Evolutionary conservation across 495 filamentous ascomycete species (phyloP).

Genomic region (Viridothelium virens): DNA sequence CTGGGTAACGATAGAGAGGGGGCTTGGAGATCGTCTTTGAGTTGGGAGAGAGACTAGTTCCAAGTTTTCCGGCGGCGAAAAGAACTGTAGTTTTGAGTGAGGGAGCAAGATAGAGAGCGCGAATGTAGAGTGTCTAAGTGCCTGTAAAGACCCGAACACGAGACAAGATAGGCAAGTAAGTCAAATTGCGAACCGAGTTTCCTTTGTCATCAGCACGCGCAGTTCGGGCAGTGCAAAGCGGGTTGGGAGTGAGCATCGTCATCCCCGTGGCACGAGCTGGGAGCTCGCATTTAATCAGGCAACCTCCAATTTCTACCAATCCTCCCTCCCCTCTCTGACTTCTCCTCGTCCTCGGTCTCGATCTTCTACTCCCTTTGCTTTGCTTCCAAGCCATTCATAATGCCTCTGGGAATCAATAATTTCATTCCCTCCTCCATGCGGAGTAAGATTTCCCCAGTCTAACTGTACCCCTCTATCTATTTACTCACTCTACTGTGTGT

Average conservation of each 20-base stretch:
- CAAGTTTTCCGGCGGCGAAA: not conserved
- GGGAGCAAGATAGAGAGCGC: not conserved
- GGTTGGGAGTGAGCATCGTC: not conserved
- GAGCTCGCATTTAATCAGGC: not conserved
- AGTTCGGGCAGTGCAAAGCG: not conserved
- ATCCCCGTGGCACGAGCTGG: not conserved
- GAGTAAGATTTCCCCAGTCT: constrained; percentile 41
- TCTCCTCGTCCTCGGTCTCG: not conserved
- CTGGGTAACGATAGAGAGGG: not conserved
- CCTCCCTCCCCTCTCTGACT: not conserved
- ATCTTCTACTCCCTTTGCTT: not conserved
- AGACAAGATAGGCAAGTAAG: too few species aligned
- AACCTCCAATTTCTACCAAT: constrained; percentile 3
- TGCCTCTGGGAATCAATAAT: constrained; percentile 57
- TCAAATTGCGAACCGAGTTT: not conserved
- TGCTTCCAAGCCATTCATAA: constrained; percentile 10
- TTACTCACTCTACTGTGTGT: not conserved
- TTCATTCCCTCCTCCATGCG: constrained; percentile 58
- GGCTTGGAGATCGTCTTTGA: not conserved
- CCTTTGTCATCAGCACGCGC: not conserved
- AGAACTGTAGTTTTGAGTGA: not conserved
- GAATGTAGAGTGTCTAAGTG: not conserved
- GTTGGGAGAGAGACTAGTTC: not conserved
- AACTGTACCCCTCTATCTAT: constrained; percentile 27
- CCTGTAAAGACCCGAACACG: too few species aligned